Evolutionary conservation across 2,329 filamentous ascomycete species (phyloP).

Genomic region (Capronia epimyces): DNA sequence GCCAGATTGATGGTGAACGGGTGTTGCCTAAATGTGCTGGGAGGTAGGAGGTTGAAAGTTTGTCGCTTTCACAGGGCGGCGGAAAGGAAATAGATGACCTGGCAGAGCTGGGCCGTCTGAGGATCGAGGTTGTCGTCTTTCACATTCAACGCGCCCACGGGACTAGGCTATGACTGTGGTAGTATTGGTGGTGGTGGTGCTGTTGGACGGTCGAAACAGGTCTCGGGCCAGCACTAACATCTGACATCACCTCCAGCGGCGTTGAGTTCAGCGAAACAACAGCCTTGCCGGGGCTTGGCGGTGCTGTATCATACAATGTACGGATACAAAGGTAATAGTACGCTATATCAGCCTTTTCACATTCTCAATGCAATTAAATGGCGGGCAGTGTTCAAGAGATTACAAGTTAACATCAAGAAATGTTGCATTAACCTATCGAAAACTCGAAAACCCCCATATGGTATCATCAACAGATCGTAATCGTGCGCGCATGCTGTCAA

Average conservation of each 20-base stretch:
- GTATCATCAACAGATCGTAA: constrained; percentile 13
- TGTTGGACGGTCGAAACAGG: neutral
- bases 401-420: neutral
- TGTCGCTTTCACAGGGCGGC: no score
- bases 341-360: neutral
- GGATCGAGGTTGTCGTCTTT: neutral
- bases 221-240: constrained; percentile 9
- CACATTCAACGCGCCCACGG: neutral
- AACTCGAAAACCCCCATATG: neutral
- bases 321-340: neutral
- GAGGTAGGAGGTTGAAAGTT: neutral
- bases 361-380: no score
- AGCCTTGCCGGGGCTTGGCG: neutral
- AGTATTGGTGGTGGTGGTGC: neutral
- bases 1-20: constrained; percentile 15
- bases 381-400: no score
- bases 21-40: neutral
- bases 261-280: neutral
- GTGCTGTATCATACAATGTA: no score
- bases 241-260: constrained; percentile 14
- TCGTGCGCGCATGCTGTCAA: constrained; percentile 2
- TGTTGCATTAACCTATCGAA: neutral
- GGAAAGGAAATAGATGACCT: neutral
- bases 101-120: neutral
- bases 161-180: neutral